A percentile compares a stretch with the other conserved stretches of the same genome.
Evolutionary conservation across 2,329 filamentous ascomycete genomes (phyloP).

Genomic region (Trichoderma sp.): DNA sequence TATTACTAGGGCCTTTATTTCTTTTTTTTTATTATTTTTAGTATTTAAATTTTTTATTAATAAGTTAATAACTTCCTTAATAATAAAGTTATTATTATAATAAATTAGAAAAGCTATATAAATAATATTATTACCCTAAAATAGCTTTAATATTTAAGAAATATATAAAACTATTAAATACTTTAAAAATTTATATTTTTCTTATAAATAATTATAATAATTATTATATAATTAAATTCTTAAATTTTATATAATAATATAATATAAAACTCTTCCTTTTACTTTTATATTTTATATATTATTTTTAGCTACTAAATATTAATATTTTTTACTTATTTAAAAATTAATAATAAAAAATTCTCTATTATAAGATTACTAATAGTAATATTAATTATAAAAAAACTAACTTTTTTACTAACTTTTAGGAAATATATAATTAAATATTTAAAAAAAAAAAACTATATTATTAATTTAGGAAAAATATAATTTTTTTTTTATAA

Average conservation of each 20-base stretch:
- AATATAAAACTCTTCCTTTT: conserved; percentile 7
- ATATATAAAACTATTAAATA: conserved; percentile 1
- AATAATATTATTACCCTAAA: conserved; percentile 5
- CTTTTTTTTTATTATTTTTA: not conserved
- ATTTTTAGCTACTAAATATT: conserved; percentile 3
- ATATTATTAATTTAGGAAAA: not conserved
- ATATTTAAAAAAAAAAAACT: conserved; percentile 3
- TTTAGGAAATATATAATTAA: not conserved
- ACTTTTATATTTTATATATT: not conserved
- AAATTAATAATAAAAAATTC: conserved; percentile 1
- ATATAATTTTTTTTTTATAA: not conserved
- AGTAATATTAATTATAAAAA: not conserved
- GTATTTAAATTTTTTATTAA: not conserved
- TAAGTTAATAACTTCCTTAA: not conserved
- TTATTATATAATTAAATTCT: not conserved
- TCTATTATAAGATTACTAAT: conserved; percentile 9
- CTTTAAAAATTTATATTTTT: not conserved
- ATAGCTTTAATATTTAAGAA: conserved; percentile 8
- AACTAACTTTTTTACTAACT: not conserved
- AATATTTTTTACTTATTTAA: conserved; percentile 9
- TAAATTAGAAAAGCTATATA: conserved; percentile 1
- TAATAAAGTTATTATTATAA: not conserved
- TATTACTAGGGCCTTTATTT: not conserved
- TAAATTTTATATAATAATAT: not conserved
- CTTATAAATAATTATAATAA: not conserved